phyloP scores from a whole-genome alignment of 768 basidiomycete genomes.

The Hydnomerulius pinastri region DNA sequence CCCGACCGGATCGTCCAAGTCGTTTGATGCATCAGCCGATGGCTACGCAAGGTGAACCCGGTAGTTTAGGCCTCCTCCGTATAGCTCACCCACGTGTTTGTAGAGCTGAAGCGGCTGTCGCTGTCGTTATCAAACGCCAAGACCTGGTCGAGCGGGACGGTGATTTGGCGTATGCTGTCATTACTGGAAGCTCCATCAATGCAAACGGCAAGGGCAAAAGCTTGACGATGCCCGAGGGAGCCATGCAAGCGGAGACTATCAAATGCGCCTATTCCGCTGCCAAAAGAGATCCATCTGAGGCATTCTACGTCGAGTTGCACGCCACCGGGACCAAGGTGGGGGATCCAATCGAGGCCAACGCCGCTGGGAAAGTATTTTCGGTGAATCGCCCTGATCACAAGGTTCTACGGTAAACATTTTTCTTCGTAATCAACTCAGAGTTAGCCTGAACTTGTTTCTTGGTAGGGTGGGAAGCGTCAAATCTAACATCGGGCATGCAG shows the following conservation, averaged over 20 bases:
- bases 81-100: background rate
- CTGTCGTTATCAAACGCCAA: constrained; percentile 27
- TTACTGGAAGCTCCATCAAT: constrained; percentile 24
- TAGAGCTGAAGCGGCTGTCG: constrained; percentile 17
- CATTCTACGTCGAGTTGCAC: constrained; percentile 47
- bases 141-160: constrained; percentile 24
- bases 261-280: constrained; percentile 20
- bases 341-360: constrained; percentile 48
- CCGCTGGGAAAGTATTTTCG: constrained; percentile 35
- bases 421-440: background rate
- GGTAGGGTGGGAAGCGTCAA: constrained; percentile 3
- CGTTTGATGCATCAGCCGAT: constrained; percentile 43
- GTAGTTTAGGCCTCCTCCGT: background rate
- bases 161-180: constrained; percentile 20
- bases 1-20: constrained; percentile 44
- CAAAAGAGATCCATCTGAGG: constrained; percentile 29
- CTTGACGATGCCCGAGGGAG: constrained; percentile 24
- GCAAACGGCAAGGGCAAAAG: constrained; percentile 22
- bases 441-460: background rate
- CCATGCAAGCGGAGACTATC: constrained; percentile 25
- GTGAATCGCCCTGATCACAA: constrained; percentile 4
- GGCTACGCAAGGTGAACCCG: constrained; percentile 11
- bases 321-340: constrained; percentile 46
- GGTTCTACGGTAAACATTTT: background rate
- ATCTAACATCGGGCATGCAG: constrained; percentile 10